Base-by-base conservation (phyloP, 2,329 filamentous ascomycete species). In the Sarocladium strictum region DNA sequence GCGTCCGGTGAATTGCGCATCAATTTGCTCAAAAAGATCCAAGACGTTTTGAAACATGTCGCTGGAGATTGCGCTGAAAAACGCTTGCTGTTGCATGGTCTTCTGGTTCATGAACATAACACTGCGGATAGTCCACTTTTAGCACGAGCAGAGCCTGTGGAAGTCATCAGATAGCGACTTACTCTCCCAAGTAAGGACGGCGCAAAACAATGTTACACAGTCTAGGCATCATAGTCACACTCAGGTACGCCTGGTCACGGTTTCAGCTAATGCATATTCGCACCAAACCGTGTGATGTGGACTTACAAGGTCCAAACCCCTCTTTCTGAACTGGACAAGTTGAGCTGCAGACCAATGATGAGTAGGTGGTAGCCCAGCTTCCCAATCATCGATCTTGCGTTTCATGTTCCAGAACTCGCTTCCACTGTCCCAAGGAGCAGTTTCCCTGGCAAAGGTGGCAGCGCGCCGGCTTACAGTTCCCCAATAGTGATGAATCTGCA, bases 131-230 rank as follows among this genome's bases (percentile, higher is more conserved):
- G 27, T 27, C 24, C 6, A 21, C 10, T 14, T 9, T 43, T 23
- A 43, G 40, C 24, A 43, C 15, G n/a, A 49, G 32, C 15, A 47
- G 53, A 49, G 45, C 23, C 27, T 14, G 32, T 14, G 7, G 19
- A 37, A 21, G 23, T 12, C 10, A 17, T 21, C 11, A 14, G 21
- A 32, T 23, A 27, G 27, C 6, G 57, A 59, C 72, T 51, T 65
- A 80, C 77, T 80, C 74, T 47, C 71, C 67, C 41, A 81, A 61
- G 60, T 81, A 81, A n/a, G 77, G 73, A 54, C 77, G 76, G 17
- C 79, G 73, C 21, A 81, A 65, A 14, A 83, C 74, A 54, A 83
- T 81, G 55, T 82, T 79, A 62, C 78, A 81, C 4, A 83, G 72
- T 2, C 79, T 73, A 2, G 77, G 73, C 54, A 78, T 75, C 69